These are phyloP conservation scores for Plasmodium fragile DNA, from an alignment of 169 alveolate species.

Conservation along the genomic window DNA sequence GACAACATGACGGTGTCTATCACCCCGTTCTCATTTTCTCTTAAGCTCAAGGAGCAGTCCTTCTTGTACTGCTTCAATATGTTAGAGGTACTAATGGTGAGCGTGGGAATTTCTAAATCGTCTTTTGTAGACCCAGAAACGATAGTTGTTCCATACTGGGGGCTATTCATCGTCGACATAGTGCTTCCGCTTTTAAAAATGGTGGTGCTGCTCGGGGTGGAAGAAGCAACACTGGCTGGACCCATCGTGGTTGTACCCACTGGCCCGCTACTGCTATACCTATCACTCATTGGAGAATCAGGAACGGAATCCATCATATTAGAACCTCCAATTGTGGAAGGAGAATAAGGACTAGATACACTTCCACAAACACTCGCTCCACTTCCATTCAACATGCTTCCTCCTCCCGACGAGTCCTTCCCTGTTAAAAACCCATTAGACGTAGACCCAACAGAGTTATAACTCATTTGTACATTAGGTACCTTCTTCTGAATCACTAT, in stretches of 20 bases:
- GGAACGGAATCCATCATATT: constrained; percentile 21
- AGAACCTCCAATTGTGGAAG: not conserved
- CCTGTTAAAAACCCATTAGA: not conserved
- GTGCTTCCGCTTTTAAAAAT: constrained; percentile 24
- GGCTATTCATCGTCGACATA: not conserved
- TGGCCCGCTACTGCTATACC: not conserved
- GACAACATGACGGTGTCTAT: constrained; percentile 97
- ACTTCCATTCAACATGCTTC: not conserved
- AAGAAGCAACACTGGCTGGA: constrained; percentile 11
- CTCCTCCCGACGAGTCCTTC: not conserved
- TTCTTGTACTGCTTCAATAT: constrained; percentile 77
- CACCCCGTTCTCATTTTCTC: constrained; percentile 97
- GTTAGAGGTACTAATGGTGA: constrained; percentile 44
- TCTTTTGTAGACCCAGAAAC: constrained; percentile 35
- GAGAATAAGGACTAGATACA: not conserved
- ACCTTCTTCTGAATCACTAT: constrained; percentile 62
- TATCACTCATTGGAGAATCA: constrained; percentile 25
- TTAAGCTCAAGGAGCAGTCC: constrained; percentile 95
- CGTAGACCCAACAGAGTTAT: not conserved
- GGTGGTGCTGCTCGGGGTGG: constrained; percentile 44
- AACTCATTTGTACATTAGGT: not conserved
- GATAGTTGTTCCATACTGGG: constrained; percentile 25
- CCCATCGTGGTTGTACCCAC: not conserved
- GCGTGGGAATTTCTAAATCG: constrained; percentile 76
- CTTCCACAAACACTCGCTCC: not conserved